Conservation (phyloP, 495 filamentous ascomycete species). For the Talaromyces nanjingensis region DNA sequence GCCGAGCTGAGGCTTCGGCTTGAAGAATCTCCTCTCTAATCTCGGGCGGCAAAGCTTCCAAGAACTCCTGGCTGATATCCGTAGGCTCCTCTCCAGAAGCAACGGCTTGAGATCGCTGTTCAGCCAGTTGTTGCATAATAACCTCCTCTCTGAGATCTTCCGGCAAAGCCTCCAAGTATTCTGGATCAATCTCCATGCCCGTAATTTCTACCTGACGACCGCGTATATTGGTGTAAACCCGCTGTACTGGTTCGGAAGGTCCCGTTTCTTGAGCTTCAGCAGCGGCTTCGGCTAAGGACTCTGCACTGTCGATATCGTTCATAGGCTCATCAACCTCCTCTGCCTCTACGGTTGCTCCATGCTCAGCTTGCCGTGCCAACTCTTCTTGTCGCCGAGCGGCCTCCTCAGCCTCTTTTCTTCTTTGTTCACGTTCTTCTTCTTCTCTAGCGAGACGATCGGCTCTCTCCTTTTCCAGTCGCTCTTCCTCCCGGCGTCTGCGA, state of each 20-base stretch:
- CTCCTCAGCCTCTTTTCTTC: constrained; percentile 64
- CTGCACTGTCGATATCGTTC: constrained; percentile 74
- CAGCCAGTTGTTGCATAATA: constrained; percentile 75
- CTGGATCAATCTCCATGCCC: constrained; percentile 84
- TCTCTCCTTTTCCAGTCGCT: constrained; percentile 41
- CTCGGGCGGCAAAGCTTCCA: constrained; percentile 84
- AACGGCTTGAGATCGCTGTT: constrained; percentile 72
- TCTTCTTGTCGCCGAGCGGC: constrained; percentile 37
- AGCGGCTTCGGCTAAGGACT: constrained; percentile 25
- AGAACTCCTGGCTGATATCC: constrained; percentile 88
- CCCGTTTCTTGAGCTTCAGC: constrained; percentile 29
- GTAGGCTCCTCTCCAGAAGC: constrained; percentile 76
- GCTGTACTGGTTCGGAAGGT: constrained; percentile 45
- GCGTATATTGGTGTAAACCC: constrained; percentile 72
- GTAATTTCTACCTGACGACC: constrained; percentile 87
- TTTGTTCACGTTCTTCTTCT: constrained; percentile 49
- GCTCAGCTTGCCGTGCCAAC: constrained; percentile 37
- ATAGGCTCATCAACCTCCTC: constrained; percentile 55
- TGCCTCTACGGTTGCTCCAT: constrained; percentile 35
- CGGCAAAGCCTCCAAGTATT: constrained; percentile 87
- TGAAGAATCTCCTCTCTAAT: constrained; percentile 84
- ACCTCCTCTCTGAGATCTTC: constrained; percentile 96
- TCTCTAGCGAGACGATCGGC: constrained; percentile 49
- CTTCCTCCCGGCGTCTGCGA: constrained; percentile 38
- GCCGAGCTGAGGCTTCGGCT: constrained; percentile 82